Conservation (phyloP, 257 asterid genomes). For the Solanum bulbocastanum region DNA sequence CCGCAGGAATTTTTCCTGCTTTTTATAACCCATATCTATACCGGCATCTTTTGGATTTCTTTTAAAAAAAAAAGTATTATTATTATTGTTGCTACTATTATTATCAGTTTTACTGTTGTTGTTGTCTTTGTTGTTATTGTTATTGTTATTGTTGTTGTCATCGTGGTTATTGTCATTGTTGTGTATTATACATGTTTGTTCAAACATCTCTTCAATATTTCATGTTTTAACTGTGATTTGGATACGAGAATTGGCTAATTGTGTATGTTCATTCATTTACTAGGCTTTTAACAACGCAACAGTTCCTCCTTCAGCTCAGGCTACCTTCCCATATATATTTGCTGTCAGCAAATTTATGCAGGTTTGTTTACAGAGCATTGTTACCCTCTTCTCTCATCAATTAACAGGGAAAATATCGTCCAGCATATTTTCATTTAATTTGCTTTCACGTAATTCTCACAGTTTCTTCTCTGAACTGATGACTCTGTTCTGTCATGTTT, state of each 20-base stretch:
- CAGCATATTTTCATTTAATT: not conserved
- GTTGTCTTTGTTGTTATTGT: not conserved
- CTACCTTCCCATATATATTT: constrained; percentile 77
- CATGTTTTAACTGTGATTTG: not conserved
- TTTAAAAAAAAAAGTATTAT: not conserved
- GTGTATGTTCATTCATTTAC: not conserved
- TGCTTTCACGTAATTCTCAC: not conserved
- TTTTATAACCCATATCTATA: not conserved
- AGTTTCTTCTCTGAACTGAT: not conserved
- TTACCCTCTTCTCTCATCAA: not conserved
- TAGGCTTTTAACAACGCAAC: constrained; percentile 81
- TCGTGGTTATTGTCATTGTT: not conserved
- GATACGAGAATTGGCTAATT: not conserved
- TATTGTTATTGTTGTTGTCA: not conserved
- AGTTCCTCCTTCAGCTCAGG: constrained; percentile 90
- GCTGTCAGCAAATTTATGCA: constrained; percentile 95
- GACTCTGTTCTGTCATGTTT: not conserved
- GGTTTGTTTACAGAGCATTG: constrained; percentile 28
- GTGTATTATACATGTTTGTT: not conserved
- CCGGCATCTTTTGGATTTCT: not conserved
- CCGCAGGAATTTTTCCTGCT: not conserved
- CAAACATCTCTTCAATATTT: not conserved
- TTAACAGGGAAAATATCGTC: not conserved
- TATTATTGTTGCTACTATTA: not conserved
- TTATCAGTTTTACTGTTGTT: not conserved